Evolutionary conservation across 768 basidiomycete genomes (phyloP).

Genomic region (Zangia roseola): DNA sequence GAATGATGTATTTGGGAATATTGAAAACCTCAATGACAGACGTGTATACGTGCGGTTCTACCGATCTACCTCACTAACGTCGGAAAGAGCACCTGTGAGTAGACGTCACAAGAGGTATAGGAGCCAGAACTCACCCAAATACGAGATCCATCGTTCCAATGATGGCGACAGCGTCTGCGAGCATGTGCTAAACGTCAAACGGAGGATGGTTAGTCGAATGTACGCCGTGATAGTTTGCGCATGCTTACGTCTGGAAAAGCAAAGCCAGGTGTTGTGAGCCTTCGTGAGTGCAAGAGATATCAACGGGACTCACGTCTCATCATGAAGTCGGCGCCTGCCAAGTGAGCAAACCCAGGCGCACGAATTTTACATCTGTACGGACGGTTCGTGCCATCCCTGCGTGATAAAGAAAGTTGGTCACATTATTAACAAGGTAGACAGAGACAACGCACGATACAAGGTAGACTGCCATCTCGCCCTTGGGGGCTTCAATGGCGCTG

Average conservation of each 20-base stretch:
- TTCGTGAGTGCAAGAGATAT: background rate
- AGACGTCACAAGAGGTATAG: background rate
- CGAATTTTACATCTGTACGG: slow-evolving; percentile 98
- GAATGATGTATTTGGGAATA: slow-evolving; percentile 6
- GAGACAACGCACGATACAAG: slow-evolving; percentile 76
- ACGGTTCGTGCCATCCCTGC: slow-evolving; percentile 88
- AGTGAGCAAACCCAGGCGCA: slow-evolving; percentile 93
- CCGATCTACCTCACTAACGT: slow-evolving; percentile 32
- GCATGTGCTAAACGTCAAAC: slow-evolving; percentile 66
- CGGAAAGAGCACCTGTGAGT: background rate
- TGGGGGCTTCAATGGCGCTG: slow-evolving; percentile 96
- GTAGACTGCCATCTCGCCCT: slow-evolving; percentile 99
- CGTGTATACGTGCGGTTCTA: slow-evolving; percentile 16
- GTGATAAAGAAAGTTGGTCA: background rate
- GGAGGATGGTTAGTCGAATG: slow-evolving; percentile 14
- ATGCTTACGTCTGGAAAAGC: slow-evolving; percentile 38
- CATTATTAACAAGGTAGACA: background rate
- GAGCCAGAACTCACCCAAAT: slow-evolving; percentile 69
- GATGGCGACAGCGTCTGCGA: slow-evolving; percentile 94
- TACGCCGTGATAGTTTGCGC: background rate
- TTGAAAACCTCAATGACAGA: slow-evolving; percentile 2
- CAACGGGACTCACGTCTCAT: slow-evolving; percentile 71
- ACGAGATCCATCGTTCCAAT: slow-evolving; percentile 99
- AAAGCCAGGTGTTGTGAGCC: slow-evolving; percentile 3
- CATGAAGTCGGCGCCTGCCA: slow-evolving; percentile 97